These are phyloP conservation scores for Helichrysum umbraculigerum DNA, from an alignment of 129 eudicot species.

Conservation along the genomic window DNA sequence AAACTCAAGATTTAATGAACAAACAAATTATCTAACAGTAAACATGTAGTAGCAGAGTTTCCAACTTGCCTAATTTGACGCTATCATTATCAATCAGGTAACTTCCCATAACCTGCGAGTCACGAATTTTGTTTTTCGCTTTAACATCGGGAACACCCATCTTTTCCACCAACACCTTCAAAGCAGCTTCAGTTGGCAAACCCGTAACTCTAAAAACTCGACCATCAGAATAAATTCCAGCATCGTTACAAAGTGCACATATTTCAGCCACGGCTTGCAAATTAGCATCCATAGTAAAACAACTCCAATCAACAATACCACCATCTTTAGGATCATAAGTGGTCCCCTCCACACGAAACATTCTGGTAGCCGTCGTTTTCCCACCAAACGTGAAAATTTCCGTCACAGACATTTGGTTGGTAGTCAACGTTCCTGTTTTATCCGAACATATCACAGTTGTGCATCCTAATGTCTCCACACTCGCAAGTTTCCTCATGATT, in stretches of 20 bases:
- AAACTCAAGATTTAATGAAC: not conserved
- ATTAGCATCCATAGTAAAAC: slow-evolving; percentile 64
- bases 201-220: slow-evolving; percentile 60
- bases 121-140: slow-evolving; percentile 50
- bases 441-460: slow-evolving; percentile 91
- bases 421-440: slow-evolving; percentile 87
- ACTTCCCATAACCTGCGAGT: slow-evolving; percentile 43
- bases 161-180: slow-evolving; percentile 83
- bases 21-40: not conserved
- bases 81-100: slow-evolving; percentile 51
- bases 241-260: slow-evolving; percentile 85
- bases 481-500: slow-evolving; percentile 66
- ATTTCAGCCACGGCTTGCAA: slow-evolving; percentile 75
- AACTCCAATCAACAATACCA: slow-evolving; percentile 68
- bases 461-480: slow-evolving; percentile 92
- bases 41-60: not conserved
- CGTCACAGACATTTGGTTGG: slow-evolving; percentile 86
- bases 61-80: slow-evolving; percentile 48
- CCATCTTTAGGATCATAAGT: slow-evolving; percentile 91
- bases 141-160: slow-evolving; percentile 74
- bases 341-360: slow-evolving; percentile 68
- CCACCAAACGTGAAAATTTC: slow-evolving; percentile 72
- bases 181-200: slow-evolving; percentile 92
- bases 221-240: slow-evolving; percentile 61
- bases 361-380: slow-evolving; percentile 49